Evolutionary conservation across 2,329 filamentous ascomycete genomes (phyloP), one percentile per base, ranked within the genome.

Genomic region (Coccinonectria pachysandricola): DNA sequence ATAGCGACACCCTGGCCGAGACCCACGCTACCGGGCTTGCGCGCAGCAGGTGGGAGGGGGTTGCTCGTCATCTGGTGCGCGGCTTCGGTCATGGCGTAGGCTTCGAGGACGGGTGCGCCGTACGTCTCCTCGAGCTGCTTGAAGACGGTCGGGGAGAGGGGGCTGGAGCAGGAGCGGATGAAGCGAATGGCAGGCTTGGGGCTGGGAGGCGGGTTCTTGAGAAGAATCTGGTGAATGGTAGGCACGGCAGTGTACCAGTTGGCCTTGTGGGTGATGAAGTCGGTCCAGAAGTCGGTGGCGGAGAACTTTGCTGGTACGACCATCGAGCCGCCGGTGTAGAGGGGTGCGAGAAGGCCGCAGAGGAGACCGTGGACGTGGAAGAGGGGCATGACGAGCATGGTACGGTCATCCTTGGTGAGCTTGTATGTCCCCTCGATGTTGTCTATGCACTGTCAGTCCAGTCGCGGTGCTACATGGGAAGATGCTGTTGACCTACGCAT

Each of bases 191-290:
- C 52, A 3, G 82, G 82, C 30, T 75, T 64, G 1, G 79, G 77
- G 29, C 51, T 68, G 4, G 83, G 85, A 3, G 71, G 53, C 6
- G 79, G 74, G 40, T 70, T 75, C 57, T 79, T 83, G 32, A 93
- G 72, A 4, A 93, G 65, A 45, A 93, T 88, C 49, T 91, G 84
- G 54, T 92, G 85, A 50, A 93, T 92, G 1, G 85, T 92, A 1
- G 85, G 85, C n/a, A 91, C 85, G 1, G 85, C 85, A 0, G 84
- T 91, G 58, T 91, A 93, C 85, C 85, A 93, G 52, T 84, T 93
- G 14, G 84, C 85, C 38, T 74, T 65, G 60, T 86, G 66, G 5
- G 66, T 62, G 40, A 65, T 65, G 46, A 91, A 91, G 52, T 91
- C 78, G 13, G 56, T 53, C 85, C 85, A 93, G 58, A 93, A 93